Evolutionary conservation across 129 eudicot species (phyloP).

Genomic region (Erigeron canadensis): DNA sequence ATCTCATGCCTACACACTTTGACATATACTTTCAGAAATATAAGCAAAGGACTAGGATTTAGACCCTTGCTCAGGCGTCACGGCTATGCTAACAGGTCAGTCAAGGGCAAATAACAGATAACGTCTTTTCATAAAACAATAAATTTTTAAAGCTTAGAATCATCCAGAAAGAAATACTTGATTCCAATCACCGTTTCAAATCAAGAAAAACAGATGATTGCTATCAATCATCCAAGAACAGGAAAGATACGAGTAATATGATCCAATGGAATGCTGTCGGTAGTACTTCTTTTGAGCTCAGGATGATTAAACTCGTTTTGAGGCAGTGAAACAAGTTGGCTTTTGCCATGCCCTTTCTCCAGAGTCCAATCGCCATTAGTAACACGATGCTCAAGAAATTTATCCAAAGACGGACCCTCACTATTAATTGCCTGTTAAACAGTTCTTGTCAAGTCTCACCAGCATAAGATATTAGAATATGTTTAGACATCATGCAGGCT

Average conservation of each 20-base stretch:
- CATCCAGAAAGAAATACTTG: background rate
- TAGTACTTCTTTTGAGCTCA: constrained; percentile 63
- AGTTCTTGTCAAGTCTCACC: background rate
- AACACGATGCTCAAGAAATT: constrained; percentile 73
- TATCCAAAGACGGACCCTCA: constrained; percentile 84
- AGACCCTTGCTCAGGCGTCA: background rate
- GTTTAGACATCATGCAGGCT: background rate
- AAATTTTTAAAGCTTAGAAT: background rate
- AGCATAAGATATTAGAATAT: background rate
- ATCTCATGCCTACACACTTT: no score
- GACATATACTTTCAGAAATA: no score
- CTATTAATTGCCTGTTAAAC: constrained; percentile 70
- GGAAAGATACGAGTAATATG: constrained; percentile 80
- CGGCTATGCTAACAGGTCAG: background rate
- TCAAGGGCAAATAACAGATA: background rate
- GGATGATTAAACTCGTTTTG: constrained; percentile 77
- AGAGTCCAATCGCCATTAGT: constrained; percentile 63
- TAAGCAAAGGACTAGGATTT: background rate
- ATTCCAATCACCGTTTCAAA: background rate
- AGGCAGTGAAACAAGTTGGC: constrained; percentile 63
- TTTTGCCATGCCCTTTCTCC: constrained; percentile 61
- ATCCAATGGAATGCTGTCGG: constrained; percentile 73
- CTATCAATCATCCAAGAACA: constrained; percentile 56
- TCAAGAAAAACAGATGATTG: constrained; percentile 1
- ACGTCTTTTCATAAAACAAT: background rate